Base-by-base conservation (phyloP, 306 rosid genomes). In the Citrullus mucosospermus region DNA sequence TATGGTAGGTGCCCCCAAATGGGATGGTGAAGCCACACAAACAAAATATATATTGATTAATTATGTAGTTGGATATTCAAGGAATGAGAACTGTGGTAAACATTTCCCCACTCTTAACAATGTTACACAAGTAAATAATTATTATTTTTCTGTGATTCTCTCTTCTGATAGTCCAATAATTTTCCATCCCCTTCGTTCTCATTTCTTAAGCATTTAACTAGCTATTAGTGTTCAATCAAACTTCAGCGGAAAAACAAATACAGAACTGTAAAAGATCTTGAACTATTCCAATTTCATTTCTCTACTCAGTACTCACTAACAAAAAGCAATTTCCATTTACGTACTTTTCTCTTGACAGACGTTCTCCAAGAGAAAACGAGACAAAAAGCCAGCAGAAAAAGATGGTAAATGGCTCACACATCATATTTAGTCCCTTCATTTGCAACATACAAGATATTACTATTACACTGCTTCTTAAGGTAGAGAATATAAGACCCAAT, bases 381-480 rank as follows among this genome's bases (percentile, higher is more conserved):
- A 68, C 48, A 43, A 43, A 36, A 16, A 22, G 61, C 28, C 60
- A 34, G 18, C 25, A 71, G 57, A 71, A 17, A 17, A n/a, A 14
- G 55, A 50, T 14, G 39, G 55, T 72, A 50, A 72, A 72, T 73
- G 60, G 61, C 58, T 48, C 58, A 50, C 77, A 74, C 78, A 54
- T 32, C 78, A 74, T 74, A 54, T 74, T 74, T 54, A 17, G 63
- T 74, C 50, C 48, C 32, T 51, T 74, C 60, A 72, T 74, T 74
- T 54, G 48, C 46, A 53, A 54, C 61, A 74, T 74, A 74, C 28
- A 32, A 30, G 63, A 54, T 53, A 53, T 54, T 32, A 54, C 63
- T 54, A 53, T 54, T 18, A 74, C 78, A 74, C 54, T 51, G 78
- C 78, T 30, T 74, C 78, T 50, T 16, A 7, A 73, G 11, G 44